Conservation (phyloP, 129 eudicot species). For the Tanacetum coccineum region DNA sequence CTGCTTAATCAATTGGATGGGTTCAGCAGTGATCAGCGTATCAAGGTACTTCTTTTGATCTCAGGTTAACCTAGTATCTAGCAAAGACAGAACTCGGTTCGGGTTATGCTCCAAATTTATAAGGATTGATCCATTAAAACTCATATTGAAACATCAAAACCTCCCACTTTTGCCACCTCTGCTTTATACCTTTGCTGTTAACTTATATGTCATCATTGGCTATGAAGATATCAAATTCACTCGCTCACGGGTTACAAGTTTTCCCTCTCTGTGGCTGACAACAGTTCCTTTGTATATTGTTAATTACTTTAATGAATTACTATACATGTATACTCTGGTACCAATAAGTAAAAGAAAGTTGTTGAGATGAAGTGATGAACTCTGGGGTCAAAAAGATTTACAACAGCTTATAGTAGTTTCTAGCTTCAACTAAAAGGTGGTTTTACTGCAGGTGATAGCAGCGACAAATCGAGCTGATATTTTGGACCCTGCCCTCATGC, state of each 20-base stretch:
- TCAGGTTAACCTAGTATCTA: neutral
- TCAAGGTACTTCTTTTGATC: conserved; percentile 50
- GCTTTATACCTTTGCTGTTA: no score
- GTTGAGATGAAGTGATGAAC: neutral
- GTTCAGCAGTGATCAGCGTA: conserved; percentile 93
- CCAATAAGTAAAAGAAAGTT: neutral
- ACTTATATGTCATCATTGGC: no score
- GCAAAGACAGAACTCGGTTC: neutral
- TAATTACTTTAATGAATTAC: no score
- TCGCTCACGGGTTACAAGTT: neutral
- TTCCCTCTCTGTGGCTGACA: neutral
- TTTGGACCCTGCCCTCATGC: conserved; percentile 93
- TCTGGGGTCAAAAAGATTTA: neutral
- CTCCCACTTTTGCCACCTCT: no score
- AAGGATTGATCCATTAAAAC: neutral
- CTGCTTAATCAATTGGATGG: conserved; percentile 97
- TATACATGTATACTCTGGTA: neutral
- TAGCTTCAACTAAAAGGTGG: neutral
- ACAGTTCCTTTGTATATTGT: neutral
- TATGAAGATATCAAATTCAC: no score
- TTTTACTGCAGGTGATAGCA: conserved; percentile 72
- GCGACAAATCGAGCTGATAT: conserved; percentile 98
- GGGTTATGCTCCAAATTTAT: neutral
- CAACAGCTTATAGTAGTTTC: neutral
- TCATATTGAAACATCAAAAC: no score